These are phyloP conservation scores for Kwoniella sp. DNA, from an alignment of 768 basidiomycete genomes.

Conservation along the genomic window DNA sequence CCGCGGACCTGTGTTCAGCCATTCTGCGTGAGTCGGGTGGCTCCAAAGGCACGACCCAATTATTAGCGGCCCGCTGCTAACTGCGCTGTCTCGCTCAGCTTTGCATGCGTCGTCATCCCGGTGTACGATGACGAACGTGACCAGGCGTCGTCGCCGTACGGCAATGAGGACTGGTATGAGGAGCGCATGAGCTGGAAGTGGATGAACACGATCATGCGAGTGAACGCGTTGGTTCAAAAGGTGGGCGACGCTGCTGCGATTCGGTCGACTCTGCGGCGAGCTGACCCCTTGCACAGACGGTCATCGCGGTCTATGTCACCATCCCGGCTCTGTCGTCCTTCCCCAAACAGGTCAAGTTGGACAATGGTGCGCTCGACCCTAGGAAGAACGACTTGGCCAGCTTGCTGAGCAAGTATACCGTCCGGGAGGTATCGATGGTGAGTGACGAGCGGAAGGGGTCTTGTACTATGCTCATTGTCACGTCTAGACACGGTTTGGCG, in stretches of 20 bases:
- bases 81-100: slow-evolving; percentile 56
- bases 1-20: slow-evolving; percentile 86
- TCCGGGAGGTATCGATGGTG: slow-evolving; percentile 65
- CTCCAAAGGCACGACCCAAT: no score
- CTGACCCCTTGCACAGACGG: no score
- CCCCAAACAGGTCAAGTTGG: slow-evolving; percentile 48
- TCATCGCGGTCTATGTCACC: slow-evolving; percentile 84
- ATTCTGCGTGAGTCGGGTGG: slow-evolving; percentile 90
- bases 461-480: not conserved
- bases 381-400: slow-evolving; percentile 56
- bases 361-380: slow-evolving; percentile 22
- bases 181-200: slow-evolving; percentile 73
- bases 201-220: slow-evolving; percentile 94
- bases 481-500: slow-evolving; percentile 36
- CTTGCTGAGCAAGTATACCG: slow-evolving; percentile 63
- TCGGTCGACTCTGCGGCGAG: no score
- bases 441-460: slow-evolving; percentile 2
- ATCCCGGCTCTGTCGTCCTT: slow-evolving; percentile 64
- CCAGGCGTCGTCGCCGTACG: slow-evolving; percentile 61
- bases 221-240: slow-evolving; percentile 96
- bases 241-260: no score
- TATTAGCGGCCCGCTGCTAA: not conserved
- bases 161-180: slow-evolving; percentile 62
- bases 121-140: slow-evolving; percentile 81
- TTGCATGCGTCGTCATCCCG: slow-evolving; percentile 84